These are phyloP conservation scores for Triticum monococcum DNA, from an alignment of 176 grass and related monocot genomes.

Conservation along the genomic window DNA sequence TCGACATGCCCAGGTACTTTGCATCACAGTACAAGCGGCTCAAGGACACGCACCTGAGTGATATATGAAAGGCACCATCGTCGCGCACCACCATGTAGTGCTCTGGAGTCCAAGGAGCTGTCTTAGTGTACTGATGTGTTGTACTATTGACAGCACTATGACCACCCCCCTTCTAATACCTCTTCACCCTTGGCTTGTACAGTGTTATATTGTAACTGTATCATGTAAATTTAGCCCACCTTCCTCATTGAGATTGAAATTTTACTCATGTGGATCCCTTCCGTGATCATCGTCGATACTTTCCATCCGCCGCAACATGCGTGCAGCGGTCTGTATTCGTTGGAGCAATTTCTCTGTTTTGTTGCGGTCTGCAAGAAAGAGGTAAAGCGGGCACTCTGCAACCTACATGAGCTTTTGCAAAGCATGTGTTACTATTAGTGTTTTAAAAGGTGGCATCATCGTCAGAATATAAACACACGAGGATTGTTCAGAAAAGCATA, in stretches of 20 bases:
- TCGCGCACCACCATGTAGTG: neutral
- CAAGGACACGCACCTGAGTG: neutral
- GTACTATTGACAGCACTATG: neutral
- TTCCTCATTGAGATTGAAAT: neutral
- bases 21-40: neutral
- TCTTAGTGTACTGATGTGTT: slow-evolving; percentile 26
- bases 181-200: neutral
- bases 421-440: neutral
- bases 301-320: neutral
- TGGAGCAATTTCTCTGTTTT: neutral
- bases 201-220: slow-evolving; percentile 22
- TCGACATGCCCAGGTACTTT: neutral
- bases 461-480: neutral
- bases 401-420: neutral
- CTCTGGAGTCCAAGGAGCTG: neutral
- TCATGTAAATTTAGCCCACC: slow-evolving; percentile 9
- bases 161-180: neutral
- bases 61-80: neutral
- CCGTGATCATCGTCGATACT: neutral
- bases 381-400: slow-evolving; percentile 11
- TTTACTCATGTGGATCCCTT: neutral
- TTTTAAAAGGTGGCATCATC: too few relatives aligned
- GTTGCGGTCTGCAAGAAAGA: slow-evolving; percentile 12
- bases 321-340: neutral
- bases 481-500: neutral